Conservation (phyloP, 768 basidiomycete genomes). For the Tulasnella sp. region DNA sequence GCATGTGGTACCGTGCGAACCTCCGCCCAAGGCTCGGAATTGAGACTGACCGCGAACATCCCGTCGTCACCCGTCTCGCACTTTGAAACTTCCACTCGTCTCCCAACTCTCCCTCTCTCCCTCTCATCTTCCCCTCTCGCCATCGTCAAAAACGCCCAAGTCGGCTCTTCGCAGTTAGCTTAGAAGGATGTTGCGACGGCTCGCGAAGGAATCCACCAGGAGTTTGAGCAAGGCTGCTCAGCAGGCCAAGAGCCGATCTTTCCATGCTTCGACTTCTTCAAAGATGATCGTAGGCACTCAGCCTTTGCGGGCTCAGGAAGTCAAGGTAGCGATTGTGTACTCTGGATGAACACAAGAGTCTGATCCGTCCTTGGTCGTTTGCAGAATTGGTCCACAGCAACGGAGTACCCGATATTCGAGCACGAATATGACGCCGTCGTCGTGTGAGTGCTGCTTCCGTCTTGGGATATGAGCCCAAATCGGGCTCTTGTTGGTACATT, state of each 20-base stretch:
- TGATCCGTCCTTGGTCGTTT: slow-evolving; percentile 13
- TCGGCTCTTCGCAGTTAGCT: background rate
- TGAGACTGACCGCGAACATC: background rate
- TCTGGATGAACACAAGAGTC: background rate
- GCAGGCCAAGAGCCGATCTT: slow-evolving; percentile 22
- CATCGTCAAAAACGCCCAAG: background rate
- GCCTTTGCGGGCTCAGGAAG: slow-evolving; percentile 72
- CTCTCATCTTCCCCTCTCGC: background rate
- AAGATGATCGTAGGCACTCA: slow-evolving; percentile 55
- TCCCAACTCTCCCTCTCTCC: background rate
- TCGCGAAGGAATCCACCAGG: background rate
- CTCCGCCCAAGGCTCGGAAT: background rate
- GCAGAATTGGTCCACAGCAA: slow-evolving; percentile 37
- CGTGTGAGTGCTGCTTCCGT: slow-evolving; percentile 49
- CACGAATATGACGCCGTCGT: slow-evolving; percentile 99
- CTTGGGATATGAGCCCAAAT: background rate
- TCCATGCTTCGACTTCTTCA: slow-evolving; percentile 51
- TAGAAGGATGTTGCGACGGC: background rate
- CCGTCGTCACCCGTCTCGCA: background rate
- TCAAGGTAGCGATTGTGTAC: slow-evolving; percentile 47
- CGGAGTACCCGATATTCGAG: slow-evolving; percentile 93
- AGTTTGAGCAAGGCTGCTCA: background rate
- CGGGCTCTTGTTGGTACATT: background rate
- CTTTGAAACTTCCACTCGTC: background rate
- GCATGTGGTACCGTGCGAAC: background rate